These are phyloP conservation scores for Kalaharituber pfeilii DNA, from an alignment of 2,329 filamentous ascomycete species.

Conservation along the genomic window DNA sequence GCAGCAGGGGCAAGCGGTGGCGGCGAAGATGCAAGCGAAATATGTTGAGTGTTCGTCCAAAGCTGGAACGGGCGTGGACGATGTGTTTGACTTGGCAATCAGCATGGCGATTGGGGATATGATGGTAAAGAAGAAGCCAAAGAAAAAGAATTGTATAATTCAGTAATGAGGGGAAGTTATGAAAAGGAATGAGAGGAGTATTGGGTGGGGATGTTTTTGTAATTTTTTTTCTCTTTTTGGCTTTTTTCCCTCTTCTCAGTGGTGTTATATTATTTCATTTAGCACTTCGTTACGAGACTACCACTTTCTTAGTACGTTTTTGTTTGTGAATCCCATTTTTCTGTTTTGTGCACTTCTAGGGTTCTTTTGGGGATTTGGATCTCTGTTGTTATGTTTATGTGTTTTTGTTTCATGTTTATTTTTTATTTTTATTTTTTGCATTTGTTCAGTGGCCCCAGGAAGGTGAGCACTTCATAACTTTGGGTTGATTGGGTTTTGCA, in stretches of 20 bases:
- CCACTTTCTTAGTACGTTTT: background rate
- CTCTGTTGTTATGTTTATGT: background rate
- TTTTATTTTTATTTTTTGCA: background rate
- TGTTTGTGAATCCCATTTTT: background rate
- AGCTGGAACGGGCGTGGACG: constrained; percentile 88
- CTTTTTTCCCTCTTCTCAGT: too few species aligned
- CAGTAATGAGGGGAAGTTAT: background rate
- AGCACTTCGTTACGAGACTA: too few species aligned
- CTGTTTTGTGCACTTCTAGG: background rate
- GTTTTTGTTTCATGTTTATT: background rate
- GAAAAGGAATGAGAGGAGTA: background rate
- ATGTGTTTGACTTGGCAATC: constrained; percentile 87
- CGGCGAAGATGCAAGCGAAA: constrained; percentile 78
- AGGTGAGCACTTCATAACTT: too few species aligned
- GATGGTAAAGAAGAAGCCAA: constrained; percentile 45
- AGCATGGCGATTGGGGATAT: constrained; percentile 75
- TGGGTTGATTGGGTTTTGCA: constrained; percentile 1
- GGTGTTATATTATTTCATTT: too few species aligned
- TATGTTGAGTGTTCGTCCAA: constrained; percentile 99
- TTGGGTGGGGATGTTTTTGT: too few species aligned
- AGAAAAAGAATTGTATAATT: constrained; percentile 48
- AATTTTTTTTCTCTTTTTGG: too few species aligned
- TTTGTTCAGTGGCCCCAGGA: background rate
- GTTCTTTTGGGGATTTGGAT: too few species aligned
- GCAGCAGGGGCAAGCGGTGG: constrained; percentile 74